Evolutionary conservation across 345 rosid species (phyloP), one percentile per base, ranked within the genome.

Genomic region (Crucihimalaya himalaica): DNA sequence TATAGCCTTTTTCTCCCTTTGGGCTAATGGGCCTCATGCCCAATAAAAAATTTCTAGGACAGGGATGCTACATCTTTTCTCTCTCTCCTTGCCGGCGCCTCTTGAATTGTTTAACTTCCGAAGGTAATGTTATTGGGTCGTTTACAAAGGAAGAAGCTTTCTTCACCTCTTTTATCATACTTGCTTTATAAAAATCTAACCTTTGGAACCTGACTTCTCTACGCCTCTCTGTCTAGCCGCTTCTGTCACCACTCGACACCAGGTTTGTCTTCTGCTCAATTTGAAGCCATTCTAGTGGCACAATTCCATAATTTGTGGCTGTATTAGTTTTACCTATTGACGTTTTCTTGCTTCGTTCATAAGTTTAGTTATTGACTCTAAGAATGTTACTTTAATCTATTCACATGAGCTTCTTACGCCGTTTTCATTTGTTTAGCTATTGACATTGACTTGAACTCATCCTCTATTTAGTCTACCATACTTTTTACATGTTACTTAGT

Each of bases 171-270:
- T 10, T 28, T 50, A n/a, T 27, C 12, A 40, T 8, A 50, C 34
- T 50, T 35, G 31, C 51, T 50, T 4, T 35, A 73, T 37, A 75
- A 67, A 74, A 20, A 67, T 67, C 73, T 56, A 59, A 67, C 13
- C 63, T 67, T 75, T 75, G 39, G 54, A n/a, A 48, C 54, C 66
- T 64, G 40, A 54, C 55, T 29, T 64, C 48, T 65, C 32, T 28
- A 31, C 15, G 32, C 10, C 34, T 63, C 69, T 63, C 70, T 14
- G 4, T 43, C 31, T 4, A 32, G 28, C 11, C 15, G 16, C 57
- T 34, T 46, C 66, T 45, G 2, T 51, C 45, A 54, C 50, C 42
- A 14, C 21, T 73, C 16, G 20, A 58, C 67, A 74, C 45, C 73
- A 50, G 70, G 69, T 72, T 53, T 6, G 70, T 53, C 70, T 40